Conservation (phyloP, 495 filamentous ascomycete genomes). For the Penicillium canescens region DNA sequence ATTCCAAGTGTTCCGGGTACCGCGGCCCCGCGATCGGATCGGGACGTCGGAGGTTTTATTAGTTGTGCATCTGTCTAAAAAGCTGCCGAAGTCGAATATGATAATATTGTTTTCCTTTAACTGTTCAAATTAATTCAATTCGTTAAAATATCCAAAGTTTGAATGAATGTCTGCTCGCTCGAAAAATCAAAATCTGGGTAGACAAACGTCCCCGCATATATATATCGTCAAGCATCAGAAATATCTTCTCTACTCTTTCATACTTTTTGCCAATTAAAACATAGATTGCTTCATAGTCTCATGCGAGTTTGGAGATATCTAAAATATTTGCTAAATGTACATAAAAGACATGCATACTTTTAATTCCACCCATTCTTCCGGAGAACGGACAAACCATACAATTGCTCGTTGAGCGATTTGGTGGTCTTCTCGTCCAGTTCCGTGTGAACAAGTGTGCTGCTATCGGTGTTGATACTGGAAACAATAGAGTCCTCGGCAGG, state of each 20-base stretch:
- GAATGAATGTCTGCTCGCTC: too few species aligned
- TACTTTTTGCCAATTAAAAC: not conserved
- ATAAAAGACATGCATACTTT: constrained; percentile 8
- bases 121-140: too few species aligned
- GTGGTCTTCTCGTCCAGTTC: constrained; percentile 34
- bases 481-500: constrained; percentile 21
- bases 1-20: constrained; percentile 16
- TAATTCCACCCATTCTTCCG: constrained; percentile 59
- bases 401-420: constrained; percentile 43
- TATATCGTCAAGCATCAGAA: too few species aligned
- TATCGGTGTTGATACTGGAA: constrained; percentile 31
- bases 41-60: constrained; percentile 10
- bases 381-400: constrained; percentile 73
- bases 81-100: too few species aligned
- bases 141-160: too few species aligned
- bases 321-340: constrained; percentile 12
- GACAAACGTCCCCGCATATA: too few species aligned
- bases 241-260: too few species aligned
- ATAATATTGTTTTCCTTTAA: too few species aligned
- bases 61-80: too few species aligned
- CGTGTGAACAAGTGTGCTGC: constrained; percentile 32
- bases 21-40: constrained; percentile 15
- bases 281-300: not conserved
- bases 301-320: not conserved
- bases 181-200: too few species aligned